phyloP scores from a whole-genome alignment of 345 rosid genomes.

The Balakata baccata region DNA sequence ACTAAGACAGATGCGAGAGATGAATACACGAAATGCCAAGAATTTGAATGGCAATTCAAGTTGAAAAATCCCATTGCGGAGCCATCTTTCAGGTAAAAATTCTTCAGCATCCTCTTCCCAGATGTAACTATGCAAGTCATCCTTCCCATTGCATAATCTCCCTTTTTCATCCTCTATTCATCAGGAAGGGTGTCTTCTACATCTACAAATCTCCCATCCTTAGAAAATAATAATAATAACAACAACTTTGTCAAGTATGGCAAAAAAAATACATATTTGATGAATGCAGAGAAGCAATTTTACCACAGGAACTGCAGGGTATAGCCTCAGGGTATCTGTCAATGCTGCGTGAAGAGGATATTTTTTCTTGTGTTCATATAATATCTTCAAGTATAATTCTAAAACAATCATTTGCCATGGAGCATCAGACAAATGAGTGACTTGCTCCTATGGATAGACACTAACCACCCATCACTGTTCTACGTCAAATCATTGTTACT shows the following conservation, averaged over 20 bases:
- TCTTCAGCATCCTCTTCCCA: conserved; percentile 80
- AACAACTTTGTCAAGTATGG: neutral
- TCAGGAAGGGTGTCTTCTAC: conserved; percentile 68
- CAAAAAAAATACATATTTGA: neutral
- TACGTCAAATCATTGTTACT: too few species aligned
- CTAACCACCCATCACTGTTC: too few species aligned
- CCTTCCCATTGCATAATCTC: conserved; percentile 86
- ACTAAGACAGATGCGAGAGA: neutral
- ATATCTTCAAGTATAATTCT: too few species aligned
- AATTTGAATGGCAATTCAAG: conserved; percentile 74
- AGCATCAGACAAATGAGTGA: too few species aligned
- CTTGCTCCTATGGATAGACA: too few species aligned
- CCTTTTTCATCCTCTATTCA: conserved; percentile 56
- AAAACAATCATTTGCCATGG: too few species aligned
- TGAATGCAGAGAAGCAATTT: neutral
- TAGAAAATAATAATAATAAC: neutral
- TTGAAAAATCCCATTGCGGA: conserved; percentile 52
- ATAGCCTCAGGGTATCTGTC: conserved; percentile 70
- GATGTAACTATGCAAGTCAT: conserved; percentile 53
- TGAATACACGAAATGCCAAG: conserved; percentile 48
- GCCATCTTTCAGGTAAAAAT: conserved; percentile 78
- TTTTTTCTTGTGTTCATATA: neutral
- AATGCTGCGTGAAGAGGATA: conserved; percentile 60
- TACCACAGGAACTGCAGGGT: conserved; percentile 68
- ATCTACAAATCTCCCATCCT: conserved; percentile 65